A percentile compares a stretch with the other conserved stretches of the same genome.
Evolutionary conservation across 75 land plant genomes (phyloP).

Genomic region (Cupressus sempervirens): DNA sequence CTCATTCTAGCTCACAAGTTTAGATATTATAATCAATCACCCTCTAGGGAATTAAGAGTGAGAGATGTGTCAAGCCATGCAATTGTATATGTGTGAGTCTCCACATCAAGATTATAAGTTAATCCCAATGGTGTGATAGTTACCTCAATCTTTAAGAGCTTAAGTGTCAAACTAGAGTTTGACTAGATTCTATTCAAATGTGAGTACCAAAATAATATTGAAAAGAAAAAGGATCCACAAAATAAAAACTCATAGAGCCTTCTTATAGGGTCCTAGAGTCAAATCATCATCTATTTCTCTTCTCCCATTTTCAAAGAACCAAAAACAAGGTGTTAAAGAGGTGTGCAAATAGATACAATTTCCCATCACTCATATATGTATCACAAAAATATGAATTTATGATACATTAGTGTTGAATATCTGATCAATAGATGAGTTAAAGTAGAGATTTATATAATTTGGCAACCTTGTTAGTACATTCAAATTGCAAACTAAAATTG

Average conservation of each 20-base stretch:
- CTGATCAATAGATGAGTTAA: background rate
- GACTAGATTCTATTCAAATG: background rate
- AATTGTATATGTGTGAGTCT: slow-evolving; percentile 6
- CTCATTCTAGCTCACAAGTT: background rate
- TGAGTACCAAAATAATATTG: background rate
- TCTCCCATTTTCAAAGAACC: background rate
- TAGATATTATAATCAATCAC: slow-evolving; percentile 2
- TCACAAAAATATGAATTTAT: background rate
- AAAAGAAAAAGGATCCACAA: background rate
- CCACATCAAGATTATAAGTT: slow-evolving; percentile 7
- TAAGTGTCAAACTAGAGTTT: background rate
- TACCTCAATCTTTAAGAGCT: background rate
- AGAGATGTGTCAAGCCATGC: background rate
- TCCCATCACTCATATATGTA: background rate
- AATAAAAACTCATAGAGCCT: slow-evolving; percentile 4
- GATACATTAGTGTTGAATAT: background rate
- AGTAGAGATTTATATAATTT: background rate
- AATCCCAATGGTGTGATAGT: slow-evolving; percentile 5
- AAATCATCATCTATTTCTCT: slow-evolving; percentile 9
- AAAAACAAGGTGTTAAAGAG: background rate
- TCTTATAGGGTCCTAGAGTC: slow-evolving; percentile 8
- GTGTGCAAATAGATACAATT: background rate
- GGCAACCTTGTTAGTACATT: background rate
- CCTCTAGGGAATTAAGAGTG: background rate
- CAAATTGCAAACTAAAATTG: background rate